phyloP scores from a whole-genome alignment of 305 asterid species.

The Fraxinus paxiana region DNA sequence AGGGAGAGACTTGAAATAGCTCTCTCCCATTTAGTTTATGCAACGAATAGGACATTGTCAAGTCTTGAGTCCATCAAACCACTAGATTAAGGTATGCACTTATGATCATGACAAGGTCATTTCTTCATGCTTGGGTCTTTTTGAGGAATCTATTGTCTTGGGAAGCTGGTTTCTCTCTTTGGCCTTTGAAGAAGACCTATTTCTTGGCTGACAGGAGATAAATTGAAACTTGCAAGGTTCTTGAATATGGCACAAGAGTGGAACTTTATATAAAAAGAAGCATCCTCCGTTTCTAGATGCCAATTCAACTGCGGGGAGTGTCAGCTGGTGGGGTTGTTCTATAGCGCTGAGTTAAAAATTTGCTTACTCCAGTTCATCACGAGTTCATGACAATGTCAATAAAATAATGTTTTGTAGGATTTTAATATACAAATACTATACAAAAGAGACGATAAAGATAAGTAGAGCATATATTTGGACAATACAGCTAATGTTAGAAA shows the following conservation, averaged over 20 bases:
- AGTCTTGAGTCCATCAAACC: not conserved
- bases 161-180: not conserved
- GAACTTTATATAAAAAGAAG: not conserved
- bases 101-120: not conserved
- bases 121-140: not conserved
- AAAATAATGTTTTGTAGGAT: not conserved
- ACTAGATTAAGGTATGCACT: not conserved
- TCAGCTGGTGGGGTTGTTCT: not conserved
- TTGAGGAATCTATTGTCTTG: not conserved
- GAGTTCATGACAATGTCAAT: not conserved
- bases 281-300: not conserved
- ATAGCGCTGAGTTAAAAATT: not conserved
- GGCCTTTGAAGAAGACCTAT: not conserved
- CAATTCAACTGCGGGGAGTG: not conserved
- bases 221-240: conserved; percentile 6
- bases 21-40: not conserved
- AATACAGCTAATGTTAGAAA: not conserved
- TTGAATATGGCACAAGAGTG: not conserved
- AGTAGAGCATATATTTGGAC: not conserved
- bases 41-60: conserved; percentile 2
- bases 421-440: not conserved
- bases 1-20: not conserved
- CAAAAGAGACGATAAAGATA: not conserved
- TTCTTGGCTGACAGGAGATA: not conserved
- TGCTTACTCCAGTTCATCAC: not conserved